Conservation (phyloP, 306 rosid genomes). For the Pueraria montana region DNA sequence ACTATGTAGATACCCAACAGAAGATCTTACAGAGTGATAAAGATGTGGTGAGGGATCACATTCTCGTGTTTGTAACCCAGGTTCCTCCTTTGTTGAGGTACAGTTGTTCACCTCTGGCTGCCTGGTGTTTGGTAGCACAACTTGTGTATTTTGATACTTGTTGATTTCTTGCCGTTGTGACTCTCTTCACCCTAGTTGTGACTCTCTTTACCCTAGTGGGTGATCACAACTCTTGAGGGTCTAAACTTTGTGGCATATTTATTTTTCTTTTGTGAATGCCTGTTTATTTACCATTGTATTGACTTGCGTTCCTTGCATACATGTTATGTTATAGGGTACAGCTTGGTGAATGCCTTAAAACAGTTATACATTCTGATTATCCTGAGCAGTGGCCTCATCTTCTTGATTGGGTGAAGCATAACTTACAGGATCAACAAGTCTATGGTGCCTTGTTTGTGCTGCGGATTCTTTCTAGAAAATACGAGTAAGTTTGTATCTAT, state of each 20-base stretch:
- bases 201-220: conserved; percentile 7
- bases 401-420: conserved; percentile 95
- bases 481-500: conserved; percentile 74
- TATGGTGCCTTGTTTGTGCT: conserved; percentile 91
- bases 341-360: conserved; percentile 97
- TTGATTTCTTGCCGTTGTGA: not conserved
- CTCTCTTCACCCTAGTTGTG: not conserved
- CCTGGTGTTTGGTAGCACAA: not conserved
- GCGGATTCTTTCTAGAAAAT: conserved; percentile 96
- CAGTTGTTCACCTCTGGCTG: conserved; percentile 20
- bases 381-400: conserved; percentile 99
- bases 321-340: conserved; percentile 71
- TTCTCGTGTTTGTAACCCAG: conserved; percentile 83
- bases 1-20: conserved; percentile 71
- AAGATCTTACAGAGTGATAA: conserved; percentile 84
- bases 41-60: conserved; percentile 80
- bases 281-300: not conserved
- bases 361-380: conserved; percentile 87
- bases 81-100: conserved; percentile 95
- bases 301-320: conserved; percentile 4
- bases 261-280: not conserved
- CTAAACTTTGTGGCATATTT: not conserved
- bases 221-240: not conserved
- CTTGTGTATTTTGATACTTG: not conserved
- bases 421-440: conserved; percentile 90